A percentile compares a stretch with the other conserved stretches of the same genome.
Conservation (phyloP, 1,284 basidiomycete genomes). For the Ceratobasidium sp. region DNA sequence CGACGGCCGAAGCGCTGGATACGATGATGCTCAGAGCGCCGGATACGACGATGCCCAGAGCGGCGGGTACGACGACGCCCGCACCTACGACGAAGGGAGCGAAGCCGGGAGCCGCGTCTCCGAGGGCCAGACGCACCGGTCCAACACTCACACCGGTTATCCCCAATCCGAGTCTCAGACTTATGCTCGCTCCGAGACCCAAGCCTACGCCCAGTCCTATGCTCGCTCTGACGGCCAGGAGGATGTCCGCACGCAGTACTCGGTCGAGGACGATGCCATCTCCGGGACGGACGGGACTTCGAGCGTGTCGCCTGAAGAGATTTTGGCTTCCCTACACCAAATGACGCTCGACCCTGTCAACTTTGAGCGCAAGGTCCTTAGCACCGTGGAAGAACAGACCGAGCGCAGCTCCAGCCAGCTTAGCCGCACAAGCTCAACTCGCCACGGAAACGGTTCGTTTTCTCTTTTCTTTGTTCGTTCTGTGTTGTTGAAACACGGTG, state of each 20-base stretch:
- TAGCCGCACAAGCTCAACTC: constrained; percentile 14
- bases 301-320: constrained; percentile 45
- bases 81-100: constrained; percentile 32
- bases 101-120: constrained; percentile 16
- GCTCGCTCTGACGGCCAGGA: constrained; percentile 32
- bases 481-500: neutral
- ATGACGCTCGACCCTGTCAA: constrained; percentile 54
- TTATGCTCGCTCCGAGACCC: constrained; percentile 10
- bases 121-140: neutral
- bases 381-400: constrained; percentile 69
- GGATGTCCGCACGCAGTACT: constrained; percentile 32
- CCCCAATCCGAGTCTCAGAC: constrained; percentile 25
- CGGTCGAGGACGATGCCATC: constrained; percentile 24
- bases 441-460: neutral
- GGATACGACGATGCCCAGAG: constrained; percentile 31
- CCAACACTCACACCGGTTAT: constrained; percentile 11
- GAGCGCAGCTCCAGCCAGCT: constrained; percentile 61
- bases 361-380: constrained; percentile 61
- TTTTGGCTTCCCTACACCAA: constrained; percentile 45
- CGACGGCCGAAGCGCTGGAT: constrained; percentile 16
- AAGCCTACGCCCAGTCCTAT: neutral
- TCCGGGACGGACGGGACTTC: constrained; percentile 21
- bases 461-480: neutral
- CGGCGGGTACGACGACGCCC: constrained; percentile 31
- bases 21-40: constrained; percentile 21